Evolutionary conservation across 192 early-diverging fungal genomes (phyloP).

Genomic region (Phycomyces blakesleeanus): DNA sequence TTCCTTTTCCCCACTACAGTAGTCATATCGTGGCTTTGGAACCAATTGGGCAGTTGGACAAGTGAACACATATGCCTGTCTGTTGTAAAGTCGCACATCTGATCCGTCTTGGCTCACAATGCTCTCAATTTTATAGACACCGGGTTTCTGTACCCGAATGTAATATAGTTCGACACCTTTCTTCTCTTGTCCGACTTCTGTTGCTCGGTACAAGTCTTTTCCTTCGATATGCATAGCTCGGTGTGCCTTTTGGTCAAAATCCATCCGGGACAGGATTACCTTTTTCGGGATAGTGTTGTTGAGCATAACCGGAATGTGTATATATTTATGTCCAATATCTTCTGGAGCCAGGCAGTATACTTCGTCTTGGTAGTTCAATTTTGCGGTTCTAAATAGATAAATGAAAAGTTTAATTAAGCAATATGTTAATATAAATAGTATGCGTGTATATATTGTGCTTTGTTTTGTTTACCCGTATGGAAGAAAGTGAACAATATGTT

Average conservation of each 20-base stretch:
- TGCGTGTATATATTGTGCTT: not conserved
- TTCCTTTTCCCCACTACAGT: slow-evolving; percentile 33
- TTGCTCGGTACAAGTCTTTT: slow-evolving; percentile 28
- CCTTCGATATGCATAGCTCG: slow-evolving; percentile 14
- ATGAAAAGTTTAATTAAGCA: no score
- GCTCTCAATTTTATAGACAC: slow-evolving; percentile 35
- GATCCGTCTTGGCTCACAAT: slow-evolving; percentile 30
- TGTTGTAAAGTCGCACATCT: slow-evolving; percentile 34
- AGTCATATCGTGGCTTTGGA: slow-evolving; percentile 9
- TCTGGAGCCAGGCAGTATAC: slow-evolving; percentile 42
- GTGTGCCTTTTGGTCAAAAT: slow-evolving; percentile 28
- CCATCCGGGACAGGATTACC: slow-evolving; percentile 23
- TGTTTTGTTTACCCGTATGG: slow-evolving; percentile 32
- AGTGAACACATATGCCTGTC: slow-evolving; percentile 33
- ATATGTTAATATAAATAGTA: not conserved
- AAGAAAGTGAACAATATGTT: slow-evolving; percentile 43
- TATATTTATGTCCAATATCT: slow-evolving; percentile 21
- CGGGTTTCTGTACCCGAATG: slow-evolving; percentile 32
- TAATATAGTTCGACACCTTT: slow-evolving; percentile 31
- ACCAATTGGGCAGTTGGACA: slow-evolving; percentile 38
- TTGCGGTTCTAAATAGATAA: slow-evolving; percentile 33
- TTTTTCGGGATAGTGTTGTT: slow-evolving; percentile 38
- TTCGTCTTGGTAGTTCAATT: slow-evolving; percentile 42
- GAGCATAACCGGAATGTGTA: slow-evolving; percentile 35
- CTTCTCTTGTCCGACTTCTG: slow-evolving; percentile 31